Percentiles rank a stretch among this genome's conserved stretches.
phyloP scores from a whole-genome alignment of 2,329 filamentous ascomycete species.

The Cercospora sp. region DNA sequence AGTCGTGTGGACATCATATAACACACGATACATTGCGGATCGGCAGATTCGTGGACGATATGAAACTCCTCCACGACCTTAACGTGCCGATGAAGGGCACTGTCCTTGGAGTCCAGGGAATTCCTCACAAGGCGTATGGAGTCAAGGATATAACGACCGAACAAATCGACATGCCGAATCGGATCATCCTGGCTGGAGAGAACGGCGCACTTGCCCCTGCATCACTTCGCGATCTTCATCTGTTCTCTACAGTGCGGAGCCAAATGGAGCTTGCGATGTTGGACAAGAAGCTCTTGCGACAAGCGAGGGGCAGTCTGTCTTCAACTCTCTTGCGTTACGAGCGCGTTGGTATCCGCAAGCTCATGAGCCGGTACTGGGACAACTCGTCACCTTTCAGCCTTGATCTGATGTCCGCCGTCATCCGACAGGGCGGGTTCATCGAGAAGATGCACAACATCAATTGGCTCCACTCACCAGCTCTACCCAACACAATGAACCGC shows the following conservation, averaged over 20 bases:
- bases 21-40: constrained; percentile 62
- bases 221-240: neutral
- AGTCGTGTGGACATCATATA: constrained; percentile 52
- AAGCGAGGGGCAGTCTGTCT: constrained; percentile 34
- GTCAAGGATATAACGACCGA: constrained; percentile 23
- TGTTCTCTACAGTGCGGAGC: constrained; percentile 45
- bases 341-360: constrained; percentile 57
- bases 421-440: constrained; percentile 65
- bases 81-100: constrained; percentile 67
- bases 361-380: constrained; percentile 71
- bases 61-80: constrained; percentile 49
- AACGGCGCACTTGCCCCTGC: constrained; percentile 29
- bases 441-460: constrained; percentile 75
- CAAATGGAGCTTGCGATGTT: constrained; percentile 52
- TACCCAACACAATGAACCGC: constrained; percentile 62
- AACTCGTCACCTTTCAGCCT: constrained; percentile 65
- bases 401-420: constrained; percentile 64
- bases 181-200: constrained; percentile 42
- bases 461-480: constrained; percentile 72
- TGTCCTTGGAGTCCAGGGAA: constrained; percentile 58
- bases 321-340: constrained; percentile 23
- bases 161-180: constrained; percentile 29
- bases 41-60: constrained; percentile 61
- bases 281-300: constrained; percentile 42
- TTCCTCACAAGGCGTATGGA: constrained; percentile 43